Base-by-base conservation (phyloP, 192 early-diverging fungal genomes). In the Bifiguratus adelaidae region DNA sequence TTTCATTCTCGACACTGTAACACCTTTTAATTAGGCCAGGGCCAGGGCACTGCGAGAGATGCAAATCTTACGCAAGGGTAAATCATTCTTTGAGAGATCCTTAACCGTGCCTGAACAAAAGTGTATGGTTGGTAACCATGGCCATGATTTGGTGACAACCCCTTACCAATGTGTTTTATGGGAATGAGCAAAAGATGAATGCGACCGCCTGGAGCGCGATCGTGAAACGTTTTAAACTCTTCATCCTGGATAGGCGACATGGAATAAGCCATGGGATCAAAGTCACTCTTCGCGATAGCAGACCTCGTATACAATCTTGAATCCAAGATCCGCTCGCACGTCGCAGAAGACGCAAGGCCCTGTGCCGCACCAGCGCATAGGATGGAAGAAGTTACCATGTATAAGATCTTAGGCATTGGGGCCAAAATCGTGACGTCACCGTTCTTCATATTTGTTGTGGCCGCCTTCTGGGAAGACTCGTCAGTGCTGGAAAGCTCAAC, bases 131-230 rank as follows among this genome's bases (percentile, higher is more conserved):
- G 15, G 18, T 8, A 50, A 42, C 2, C 9, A 50, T 7, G 9
- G 30, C 1, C 22, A 29, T 15, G 7, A 19, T 7, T 13, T 20
- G 5, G 16, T 2, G 34, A 28, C 26, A 19, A n/a, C 12, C n/a
- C 18, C 30, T 21, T 53, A 53, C 52, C 18, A 27, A 67, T 53
- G 37, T 70, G 71, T 20, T 48, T 20, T 20, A 27, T 42, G 8
- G 71, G 64, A 21, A 70, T 59, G 21, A 70, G 46, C 22, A 74
- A 48, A 30, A 70, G 44, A 41, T 70, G 68, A 1, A 63, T 47
- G 23, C 61, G 45, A 21, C 63, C 52, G 1, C 60, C 57, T 13
- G 64, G 71, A 16, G 51, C 48, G 27, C 53, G 50, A 38, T 73
- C 67, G 25, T 61, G 53, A 52, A 73, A 73, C 4, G 60, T 60